These are phyloP conservation scores for Exophiala alcalophila DNA, from an alignment of 2,329 filamentous ascomycete species.

Conservation along the genomic window DNA sequence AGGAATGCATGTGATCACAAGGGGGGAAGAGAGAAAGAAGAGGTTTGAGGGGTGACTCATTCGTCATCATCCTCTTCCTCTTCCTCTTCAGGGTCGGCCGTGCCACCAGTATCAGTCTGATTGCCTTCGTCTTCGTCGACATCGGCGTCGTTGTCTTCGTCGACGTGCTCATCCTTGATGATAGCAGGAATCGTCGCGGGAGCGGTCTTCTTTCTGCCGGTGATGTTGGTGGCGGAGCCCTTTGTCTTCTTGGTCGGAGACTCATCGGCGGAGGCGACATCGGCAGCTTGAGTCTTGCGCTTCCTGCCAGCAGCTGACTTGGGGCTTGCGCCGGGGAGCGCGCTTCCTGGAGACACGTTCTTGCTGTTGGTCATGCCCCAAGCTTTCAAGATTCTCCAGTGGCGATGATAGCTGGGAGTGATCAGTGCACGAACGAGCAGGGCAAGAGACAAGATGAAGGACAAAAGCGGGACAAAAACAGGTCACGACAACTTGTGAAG, in stretches of 20 bases:
- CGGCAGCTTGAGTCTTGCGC: slow-evolving; percentile 2
- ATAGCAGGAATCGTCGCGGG: no score
- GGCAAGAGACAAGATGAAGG: no score
- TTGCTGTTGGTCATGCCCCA: slow-evolving; percentile 20
- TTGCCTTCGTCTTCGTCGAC: background rate
- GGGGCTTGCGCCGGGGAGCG: background rate
- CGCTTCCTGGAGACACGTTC: background rate
- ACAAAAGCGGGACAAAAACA: no score
- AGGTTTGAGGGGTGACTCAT: no score
- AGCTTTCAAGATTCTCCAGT: slow-evolving; percentile 24
- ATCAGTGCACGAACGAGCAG: no score
- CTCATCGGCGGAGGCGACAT: slow-evolving; percentile 1
- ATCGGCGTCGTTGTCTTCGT: slow-evolving; percentile 1
- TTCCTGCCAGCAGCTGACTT: slow-evolving; percentile 2
- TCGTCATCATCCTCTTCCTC: slow-evolving; percentile 1
- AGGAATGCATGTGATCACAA: no score
- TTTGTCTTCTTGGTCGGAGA: slow-evolving; percentile 11
- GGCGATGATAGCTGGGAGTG: slow-evolving; percentile 27
- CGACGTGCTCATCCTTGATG: slow-evolving; percentile 2
- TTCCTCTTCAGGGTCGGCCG: background rate
- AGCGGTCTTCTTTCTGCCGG: slow-evolving; percentile 7
- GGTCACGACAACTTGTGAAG: no score
- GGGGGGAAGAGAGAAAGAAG: no score
- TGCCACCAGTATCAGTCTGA: background rate
- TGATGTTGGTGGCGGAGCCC: background rate